These are phyloP conservation scores for Penicillium cataractarum DNA, from an alignment of 495 filamentous ascomycete genomes.

Conservation along the genomic window DNA sequence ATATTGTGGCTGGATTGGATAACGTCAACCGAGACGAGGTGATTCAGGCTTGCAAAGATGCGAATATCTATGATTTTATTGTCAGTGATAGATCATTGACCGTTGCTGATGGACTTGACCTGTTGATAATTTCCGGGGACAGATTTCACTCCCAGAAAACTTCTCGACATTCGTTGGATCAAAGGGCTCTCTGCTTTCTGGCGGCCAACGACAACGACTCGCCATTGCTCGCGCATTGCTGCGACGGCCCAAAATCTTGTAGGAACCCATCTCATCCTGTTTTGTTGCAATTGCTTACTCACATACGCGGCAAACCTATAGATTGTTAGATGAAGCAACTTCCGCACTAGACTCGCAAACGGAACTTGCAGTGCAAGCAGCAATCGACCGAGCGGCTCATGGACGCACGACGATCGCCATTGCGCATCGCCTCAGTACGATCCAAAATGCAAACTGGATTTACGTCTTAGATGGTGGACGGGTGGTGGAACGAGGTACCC, in stretches of 20 bases:
- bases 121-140: slow-evolving; percentile 34
- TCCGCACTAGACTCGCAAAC: slow-evolving; percentile 75
- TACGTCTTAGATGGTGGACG: background rate
- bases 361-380: slow-evolving; percentile 71
- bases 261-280: background rate
- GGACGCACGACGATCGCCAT: background rate
- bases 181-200: slow-evolving; percentile 73
- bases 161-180: slow-evolving; percentile 66
- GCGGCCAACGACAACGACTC: slow-evolving; percentile 81
- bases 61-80: slow-evolving; percentile 24
- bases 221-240: slow-evolving; percentile 73
- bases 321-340: slow-evolving; percentile 77
- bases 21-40: slow-evolving; percentile 68
- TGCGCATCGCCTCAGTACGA: background rate
- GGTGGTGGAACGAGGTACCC: background rate
- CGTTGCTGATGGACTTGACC: background rate
- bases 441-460: slow-evolving; percentile 27
- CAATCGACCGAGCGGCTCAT: background rate
- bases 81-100: background rate
- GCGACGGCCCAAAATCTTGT: slow-evolving; percentile 64
- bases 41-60: slow-evolving; percentile 15
- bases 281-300: background rate
- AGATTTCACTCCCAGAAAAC: slow-evolving; percentile 49
- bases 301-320: background rate
- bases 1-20: slow-evolving; percentile 69